Evolutionary conservation across 1,284 basidiomycete species (phyloP).

Genomic region (Ganoderma leucocontextum): DNA sequence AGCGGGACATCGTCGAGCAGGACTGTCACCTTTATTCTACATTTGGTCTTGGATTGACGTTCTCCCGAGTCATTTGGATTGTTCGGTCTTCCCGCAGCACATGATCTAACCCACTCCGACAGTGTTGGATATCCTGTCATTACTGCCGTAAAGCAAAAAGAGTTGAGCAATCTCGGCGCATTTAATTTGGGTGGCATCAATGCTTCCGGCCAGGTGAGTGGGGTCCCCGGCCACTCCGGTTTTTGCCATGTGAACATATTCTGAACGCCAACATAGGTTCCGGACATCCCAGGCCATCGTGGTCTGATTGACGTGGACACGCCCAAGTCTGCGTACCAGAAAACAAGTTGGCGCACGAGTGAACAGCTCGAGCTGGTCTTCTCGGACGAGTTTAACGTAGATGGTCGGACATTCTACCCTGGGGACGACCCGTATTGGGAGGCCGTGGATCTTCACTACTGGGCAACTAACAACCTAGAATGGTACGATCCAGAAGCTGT

Average conservation of each 20-base stretch:
- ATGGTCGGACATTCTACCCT: conserved; percentile 63
- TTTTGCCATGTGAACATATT: background rate
- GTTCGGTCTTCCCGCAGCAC: background rate
- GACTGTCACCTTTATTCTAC: background rate
- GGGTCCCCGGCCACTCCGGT: conserved; percentile 8
- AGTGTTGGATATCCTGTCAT: conserved; percentile 63
- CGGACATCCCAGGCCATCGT: conserved; percentile 47
- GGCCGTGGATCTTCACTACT: conserved; percentile 77
- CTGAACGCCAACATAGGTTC: conserved; percentile 34
- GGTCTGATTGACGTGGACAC: conserved; percentile 62
- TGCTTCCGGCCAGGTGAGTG: conserved; percentile 52
- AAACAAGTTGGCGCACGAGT: conserved; percentile 49
- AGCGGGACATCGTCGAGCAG: background rate
- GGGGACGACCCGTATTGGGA: conserved; percentile 73
- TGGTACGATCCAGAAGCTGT: conserved; percentile 74
- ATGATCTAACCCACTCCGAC: background rate
- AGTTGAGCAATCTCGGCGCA: conserved; percentile 43
- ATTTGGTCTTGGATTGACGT: background rate
- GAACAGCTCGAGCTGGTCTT: conserved; percentile 62
- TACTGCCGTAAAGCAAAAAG: conserved; percentile 46
- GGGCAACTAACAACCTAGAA: conserved; percentile 59
- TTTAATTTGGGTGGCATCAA: conserved; percentile 65
- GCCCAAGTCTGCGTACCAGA: conserved; percentile 52
- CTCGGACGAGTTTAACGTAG: conserved; percentile 74
- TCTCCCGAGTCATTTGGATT: background rate